Conservation (phyloP, 2,329 filamentous ascomycete genomes). For the Purpureocillium lavendulum region DNA sequence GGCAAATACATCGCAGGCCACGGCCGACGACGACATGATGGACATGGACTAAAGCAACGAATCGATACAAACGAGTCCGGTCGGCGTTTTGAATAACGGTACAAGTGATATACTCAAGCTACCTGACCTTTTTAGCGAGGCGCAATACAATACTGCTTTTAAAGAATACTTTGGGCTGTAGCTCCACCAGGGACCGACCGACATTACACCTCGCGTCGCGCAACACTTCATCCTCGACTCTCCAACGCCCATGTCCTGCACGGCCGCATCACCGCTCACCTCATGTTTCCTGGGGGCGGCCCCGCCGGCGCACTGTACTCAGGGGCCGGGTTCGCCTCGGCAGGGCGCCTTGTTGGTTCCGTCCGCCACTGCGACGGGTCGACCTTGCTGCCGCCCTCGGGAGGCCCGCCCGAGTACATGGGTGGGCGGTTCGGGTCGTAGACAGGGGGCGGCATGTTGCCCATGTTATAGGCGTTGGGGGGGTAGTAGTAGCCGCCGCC, state of each 20-base stretch:
- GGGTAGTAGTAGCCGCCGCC: slow-evolving; percentile 13
- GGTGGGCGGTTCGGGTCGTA: slow-evolving; percentile 52
- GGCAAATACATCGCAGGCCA: background rate
- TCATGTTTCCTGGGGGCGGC: slow-evolving; percentile 30
- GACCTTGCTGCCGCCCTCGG: slow-evolving; percentile 41
- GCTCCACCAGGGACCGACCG: too few species aligned
- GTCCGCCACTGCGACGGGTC: slow-evolving; percentile 39
- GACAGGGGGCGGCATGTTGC: slow-evolving; percentile 45
- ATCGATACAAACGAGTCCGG: background rate
- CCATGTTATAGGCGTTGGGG: slow-evolving; percentile 34
- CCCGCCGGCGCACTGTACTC: slow-evolving; percentile 36
- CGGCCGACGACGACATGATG: slow-evolving; percentile 54
- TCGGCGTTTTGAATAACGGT: slow-evolving; percentile 1
- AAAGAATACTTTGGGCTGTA: too few species aligned
- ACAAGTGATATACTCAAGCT: background rate
- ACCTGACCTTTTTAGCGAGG: background rate
- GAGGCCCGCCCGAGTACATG: slow-evolving; percentile 38
- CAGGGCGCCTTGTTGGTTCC: slow-evolving; percentile 12
- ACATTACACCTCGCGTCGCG: too few species aligned
- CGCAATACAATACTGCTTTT: too few species aligned
- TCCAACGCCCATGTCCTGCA: too few species aligned
- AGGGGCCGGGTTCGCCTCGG: slow-evolving; percentile 14
- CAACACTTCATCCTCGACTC: too few species aligned
- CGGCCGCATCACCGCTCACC: too few species aligned
- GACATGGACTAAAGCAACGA: slow-evolving; percentile 59